Conservation (phyloP, 2,329 filamentous ascomycete genomes). For the Colletotrichum sp. region DNA sequence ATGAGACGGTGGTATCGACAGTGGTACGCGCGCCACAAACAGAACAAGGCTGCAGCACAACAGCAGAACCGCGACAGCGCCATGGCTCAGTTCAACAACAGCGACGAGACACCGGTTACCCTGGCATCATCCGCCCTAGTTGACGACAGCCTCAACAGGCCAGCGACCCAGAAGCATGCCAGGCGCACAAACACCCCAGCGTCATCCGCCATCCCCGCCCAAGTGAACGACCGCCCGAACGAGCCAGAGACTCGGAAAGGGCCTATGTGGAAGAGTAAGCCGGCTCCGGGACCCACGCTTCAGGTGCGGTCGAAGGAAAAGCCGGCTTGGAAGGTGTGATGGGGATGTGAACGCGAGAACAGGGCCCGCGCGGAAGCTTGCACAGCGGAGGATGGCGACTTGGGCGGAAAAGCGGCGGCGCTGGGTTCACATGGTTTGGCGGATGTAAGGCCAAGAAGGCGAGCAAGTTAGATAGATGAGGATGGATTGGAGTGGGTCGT, state of each 20-base stretch:
- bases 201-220: neutral
- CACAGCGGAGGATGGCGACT: neutral
- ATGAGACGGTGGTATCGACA: neutral
- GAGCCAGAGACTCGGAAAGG: neutral
- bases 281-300: neutral
- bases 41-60: neutral
- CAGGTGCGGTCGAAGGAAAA: neutral
- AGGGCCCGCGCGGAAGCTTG: neutral
- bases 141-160: neutral
- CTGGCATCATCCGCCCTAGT: neutral
- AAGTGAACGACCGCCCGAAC: neutral
- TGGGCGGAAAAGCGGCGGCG: neutral
- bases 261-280: neutral
- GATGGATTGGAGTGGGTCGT: neutral
- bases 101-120: neutral
- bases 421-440: neutral
- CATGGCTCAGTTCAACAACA: neutral
- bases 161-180: neutral
- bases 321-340: neutral
- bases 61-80: neutral
- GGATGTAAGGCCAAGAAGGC: neutral
- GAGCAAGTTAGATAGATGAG: neutral
- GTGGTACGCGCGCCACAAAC: neutral
- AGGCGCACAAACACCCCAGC: neutral
- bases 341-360: neutral